These are phyloP conservation scores for Dalbergia oliveri DNA, from an alignment of 306 rosid species.

Conservation along the genomic window DNA sequence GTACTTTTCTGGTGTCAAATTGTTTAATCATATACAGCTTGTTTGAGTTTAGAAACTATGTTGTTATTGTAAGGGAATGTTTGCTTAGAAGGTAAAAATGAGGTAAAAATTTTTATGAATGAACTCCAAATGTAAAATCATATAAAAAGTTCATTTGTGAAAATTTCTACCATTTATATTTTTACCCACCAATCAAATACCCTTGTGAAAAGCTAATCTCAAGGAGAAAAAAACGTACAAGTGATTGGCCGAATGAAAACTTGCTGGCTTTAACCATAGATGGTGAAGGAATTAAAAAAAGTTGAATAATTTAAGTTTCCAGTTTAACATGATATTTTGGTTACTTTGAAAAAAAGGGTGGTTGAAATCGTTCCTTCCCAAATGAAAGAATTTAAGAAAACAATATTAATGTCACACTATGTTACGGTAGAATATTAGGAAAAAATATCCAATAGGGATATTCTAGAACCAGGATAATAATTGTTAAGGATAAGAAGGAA, in stretches of 20 bases:
- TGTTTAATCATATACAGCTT: not conserved
- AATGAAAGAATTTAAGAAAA: conserved; percentile 13
- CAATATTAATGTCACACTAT: not conserved
- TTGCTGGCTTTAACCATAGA: not conserved
- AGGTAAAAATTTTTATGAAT: too few relatives aligned
- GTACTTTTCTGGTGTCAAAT: not conserved
- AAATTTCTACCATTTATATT: too few relatives aligned
- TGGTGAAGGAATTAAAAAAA: not conserved
- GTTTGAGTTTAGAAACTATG: too few relatives aligned
- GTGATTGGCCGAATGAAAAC: not conserved
- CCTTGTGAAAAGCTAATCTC: not conserved
- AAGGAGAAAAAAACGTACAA: not conserved
- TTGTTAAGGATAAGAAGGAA: too few relatives aligned
- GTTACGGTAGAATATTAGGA: too few relatives aligned
- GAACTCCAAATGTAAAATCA: too few relatives aligned
- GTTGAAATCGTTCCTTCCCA: not conserved
- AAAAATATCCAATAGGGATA: too few relatives aligned
- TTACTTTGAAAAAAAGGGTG: not conserved
- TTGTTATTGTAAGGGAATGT: too few relatives aligned
- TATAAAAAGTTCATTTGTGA: too few relatives aligned
- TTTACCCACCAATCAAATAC: too few relatives aligned
- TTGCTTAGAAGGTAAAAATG: too few relatives aligned
- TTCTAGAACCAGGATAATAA: too few relatives aligned
- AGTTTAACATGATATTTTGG: conserved; percentile 2
- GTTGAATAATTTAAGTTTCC: not conserved